Conservation (phyloP, 305 asterid genomes). For the Rubia peregrina region DNA sequence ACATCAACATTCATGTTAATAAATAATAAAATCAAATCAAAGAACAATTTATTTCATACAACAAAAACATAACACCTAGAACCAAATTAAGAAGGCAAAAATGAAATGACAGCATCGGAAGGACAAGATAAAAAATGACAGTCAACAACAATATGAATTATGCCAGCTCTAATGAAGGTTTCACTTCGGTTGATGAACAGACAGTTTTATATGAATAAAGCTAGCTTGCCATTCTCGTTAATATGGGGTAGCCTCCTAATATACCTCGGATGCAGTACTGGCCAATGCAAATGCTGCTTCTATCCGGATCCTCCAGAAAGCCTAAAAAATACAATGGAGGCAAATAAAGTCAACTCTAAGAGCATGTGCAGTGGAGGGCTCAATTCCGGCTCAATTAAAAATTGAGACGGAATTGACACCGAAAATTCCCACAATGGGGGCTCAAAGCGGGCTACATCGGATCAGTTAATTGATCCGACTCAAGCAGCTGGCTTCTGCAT, state of each 20-base stretch:
- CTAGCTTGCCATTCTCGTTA: not conserved
- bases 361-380: too few species aligned
- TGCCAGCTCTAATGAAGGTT: not conserved
- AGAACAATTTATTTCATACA: not conserved
- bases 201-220: not conserved
- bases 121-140: not conserved
- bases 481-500: too few species aligned
- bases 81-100: not conserved
- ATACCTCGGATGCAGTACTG: conserved; percentile 79
- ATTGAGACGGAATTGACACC: too few species aligned
- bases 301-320: conserved; percentile 91
- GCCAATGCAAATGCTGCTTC: conserved; percentile 98
- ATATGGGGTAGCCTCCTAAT: conserved; percentile 6
- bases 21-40: not conserved
- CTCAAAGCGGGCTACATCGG: too few species aligned
- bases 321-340: conserved; percentile 40
- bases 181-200: not conserved
- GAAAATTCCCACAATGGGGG: too few species aligned
- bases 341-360: conserved; percentile 20
- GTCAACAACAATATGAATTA: not conserved
- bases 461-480: too few species aligned
- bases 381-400: too few species aligned
- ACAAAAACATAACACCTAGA: not conserved
- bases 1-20: not conserved
- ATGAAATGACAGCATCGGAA: not conserved